phyloP scores from a whole-genome alignment of 1,284 basidiomycete species.

The Papiliotrema flavescens region DNA sequence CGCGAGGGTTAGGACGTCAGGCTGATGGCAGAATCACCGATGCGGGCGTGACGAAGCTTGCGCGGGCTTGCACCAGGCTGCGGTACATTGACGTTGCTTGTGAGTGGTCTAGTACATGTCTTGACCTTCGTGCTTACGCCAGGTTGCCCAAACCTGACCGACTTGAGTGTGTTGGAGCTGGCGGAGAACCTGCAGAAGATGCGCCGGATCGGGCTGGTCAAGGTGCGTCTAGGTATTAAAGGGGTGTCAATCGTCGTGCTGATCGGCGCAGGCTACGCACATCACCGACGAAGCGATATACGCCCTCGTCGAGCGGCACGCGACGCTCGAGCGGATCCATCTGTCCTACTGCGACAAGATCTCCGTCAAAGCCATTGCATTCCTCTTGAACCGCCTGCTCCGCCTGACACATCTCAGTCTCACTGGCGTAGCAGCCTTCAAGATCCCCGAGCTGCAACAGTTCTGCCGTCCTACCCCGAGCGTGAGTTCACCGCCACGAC shows the following conservation, averaged over 20 bases:
- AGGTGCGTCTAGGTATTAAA: conserved; percentile 60
- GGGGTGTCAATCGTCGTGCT: too few relatives aligned
- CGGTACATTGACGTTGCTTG: conserved; percentile 97
- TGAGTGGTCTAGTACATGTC: conserved; percentile 51
- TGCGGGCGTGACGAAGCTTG: conserved; percentile 75
- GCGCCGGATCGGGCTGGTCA: conserved; percentile 89
- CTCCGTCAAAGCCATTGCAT: conserved; percentile 84
- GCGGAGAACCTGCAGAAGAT: conserved; percentile 79
- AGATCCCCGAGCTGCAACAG: conserved; percentile 75
- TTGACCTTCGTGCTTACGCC: conserved; percentile 1
- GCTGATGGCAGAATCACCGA: conserved; percentile 71
- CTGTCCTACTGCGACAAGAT: conserved; percentile 97
- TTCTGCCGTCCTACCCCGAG: conserved; percentile 86
- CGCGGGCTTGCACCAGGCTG: conserved; percentile 83
- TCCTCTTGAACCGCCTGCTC: conserved; percentile 78
- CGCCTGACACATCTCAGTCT: conserved; percentile 92
- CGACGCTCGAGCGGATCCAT: conserved; percentile 90
- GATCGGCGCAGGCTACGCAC: conserved; percentile 64
- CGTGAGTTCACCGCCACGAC: conserved; percentile 53
- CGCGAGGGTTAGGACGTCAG: too few relatives aligned
- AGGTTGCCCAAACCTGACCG: conserved; percentile 86
- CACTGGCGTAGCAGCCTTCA: conserved; percentile 92
- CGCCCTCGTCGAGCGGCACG: conserved; percentile 67
- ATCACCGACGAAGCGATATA: conserved; percentile 92
- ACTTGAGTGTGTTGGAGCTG: conserved; percentile 89